A percentile compares a stretch with the other conserved stretches of the same genome.
These are phyloP conservation scores for Apophysomyces variabilis DNA, from an alignment of 371 early-diverging fungal species.

Conservation along the genomic window DNA sequence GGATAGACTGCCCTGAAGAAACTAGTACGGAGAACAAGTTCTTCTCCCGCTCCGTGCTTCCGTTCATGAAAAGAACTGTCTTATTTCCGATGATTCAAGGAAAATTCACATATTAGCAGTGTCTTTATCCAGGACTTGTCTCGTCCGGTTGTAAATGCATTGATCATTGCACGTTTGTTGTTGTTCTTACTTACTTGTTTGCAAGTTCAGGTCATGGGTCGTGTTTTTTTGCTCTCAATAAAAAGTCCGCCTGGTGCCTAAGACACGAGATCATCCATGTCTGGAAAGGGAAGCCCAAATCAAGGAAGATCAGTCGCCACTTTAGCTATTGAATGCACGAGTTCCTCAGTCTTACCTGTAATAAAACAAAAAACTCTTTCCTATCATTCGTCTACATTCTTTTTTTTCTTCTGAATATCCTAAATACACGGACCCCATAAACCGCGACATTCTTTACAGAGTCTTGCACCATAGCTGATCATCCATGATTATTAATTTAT, in stretches of 20 bases:
- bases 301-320: background rate
- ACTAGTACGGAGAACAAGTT: background rate
- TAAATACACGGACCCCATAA: too few species aligned
- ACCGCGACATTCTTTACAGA: too few species aligned
- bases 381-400: too few species aligned
- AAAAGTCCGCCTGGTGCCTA: slow-evolving; percentile 9
- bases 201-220: background rate
- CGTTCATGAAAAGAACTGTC: background rate
- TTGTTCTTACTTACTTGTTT: background rate
- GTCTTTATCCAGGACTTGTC: background rate
- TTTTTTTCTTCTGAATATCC: too few species aligned
- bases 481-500: too few species aligned
- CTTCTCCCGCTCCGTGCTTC: slow-evolving; percentile 4
- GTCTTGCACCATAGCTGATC: too few species aligned
- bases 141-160: slow-evolving; percentile 7
- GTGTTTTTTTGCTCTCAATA: background rate
- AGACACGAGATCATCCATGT: background rate
- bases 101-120: background rate
- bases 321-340: background rate
- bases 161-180: background rate
- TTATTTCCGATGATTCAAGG: background rate
- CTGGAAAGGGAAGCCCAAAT: background rate
- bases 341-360: too few species aligned
- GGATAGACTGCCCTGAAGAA: slow-evolving; percentile 5
- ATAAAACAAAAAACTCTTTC: too few species aligned